Evolutionary conservation across 352 stramenopile species (phyloP), one percentile per base, ranked within the genome.

Genomic region (Pythium graminicola): DNA sequence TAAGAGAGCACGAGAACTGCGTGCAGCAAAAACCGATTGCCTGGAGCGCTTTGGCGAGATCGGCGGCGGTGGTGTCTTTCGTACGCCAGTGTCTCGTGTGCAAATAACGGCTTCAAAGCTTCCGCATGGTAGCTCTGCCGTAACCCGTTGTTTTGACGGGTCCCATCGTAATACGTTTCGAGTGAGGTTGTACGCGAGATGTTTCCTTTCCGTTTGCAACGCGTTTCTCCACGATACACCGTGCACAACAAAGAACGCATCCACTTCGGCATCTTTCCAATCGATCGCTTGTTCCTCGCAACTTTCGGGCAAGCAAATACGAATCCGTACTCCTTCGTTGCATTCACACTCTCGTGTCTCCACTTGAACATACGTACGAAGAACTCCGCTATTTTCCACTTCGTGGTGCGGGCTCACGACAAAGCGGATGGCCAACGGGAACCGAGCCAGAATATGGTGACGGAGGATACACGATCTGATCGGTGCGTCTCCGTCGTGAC

Each of bases 281-380:
- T 59, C 14, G 9, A 90, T 20, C 2, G 39, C 60, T 45, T 89
- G 73, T 44, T 88, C 65, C 11, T 67, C 62, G 33, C 80, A 87
- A 7, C 53, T 74, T 1, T 70, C 73, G 8, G 80, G 75, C 2
- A 85, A 24, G 33, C 50, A 76, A 6, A 88, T 23, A 11, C 72
- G 76, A 16, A 69, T 17, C 0, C 43, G 50, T 23, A 50, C 44
- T 6, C 46, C 51, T 36, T 28, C 8, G 60, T 49, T 17, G 9
- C 19, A 16, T 19, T 16, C 28, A 1, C 9, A 6, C 5, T 40
- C 51, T 9, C 62, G 58, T 0, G 74, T 62, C 33, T 90, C 80
- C 7, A 77, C 73, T 56, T 90, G 77, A 6, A 86, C 50, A 43
- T 86, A 86, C 22, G 40, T 50, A 0, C 75, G 73, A 8, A 76